phyloP scores from a whole-genome alignment of 371 early-diverging fungal species.

The Thermomucor indicae-seudaticae region DNA sequence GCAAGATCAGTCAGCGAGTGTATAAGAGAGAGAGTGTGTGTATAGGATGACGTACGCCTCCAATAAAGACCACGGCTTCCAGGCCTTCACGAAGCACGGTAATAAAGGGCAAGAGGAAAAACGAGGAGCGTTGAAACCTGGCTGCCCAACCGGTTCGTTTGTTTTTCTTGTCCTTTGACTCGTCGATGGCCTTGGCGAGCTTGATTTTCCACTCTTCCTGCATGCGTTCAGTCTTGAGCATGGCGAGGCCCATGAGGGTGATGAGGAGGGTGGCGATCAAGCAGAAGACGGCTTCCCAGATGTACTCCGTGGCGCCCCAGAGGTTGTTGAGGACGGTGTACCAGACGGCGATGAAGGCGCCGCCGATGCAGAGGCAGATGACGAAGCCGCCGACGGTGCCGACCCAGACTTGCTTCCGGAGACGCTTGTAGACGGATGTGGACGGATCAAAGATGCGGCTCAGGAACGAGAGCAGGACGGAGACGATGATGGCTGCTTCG shows the following conservation, averaged over 20 bases:
- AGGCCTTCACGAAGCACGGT: constrained; percentile 82
- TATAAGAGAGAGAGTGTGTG: no score
- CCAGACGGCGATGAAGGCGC: constrained; percentile 66
- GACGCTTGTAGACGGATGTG: constrained; percentile 39
- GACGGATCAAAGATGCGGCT: constrained; percentile 51
- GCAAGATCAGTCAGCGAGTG: constrained; percentile 15
- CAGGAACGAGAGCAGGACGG: constrained; percentile 73
- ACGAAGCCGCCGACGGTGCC: constrained; percentile 55
- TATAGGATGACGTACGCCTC: constrained; percentile 61
- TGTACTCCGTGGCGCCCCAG: constrained; percentile 64
- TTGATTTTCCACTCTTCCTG: constrained; percentile 71
- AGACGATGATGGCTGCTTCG: constrained; percentile 73
- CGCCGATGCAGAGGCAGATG: constrained; percentile 64
- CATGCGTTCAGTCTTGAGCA: constrained; percentile 65
- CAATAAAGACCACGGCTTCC: constrained; percentile 77
- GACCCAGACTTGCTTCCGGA: constrained; percentile 60
- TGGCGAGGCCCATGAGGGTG: constrained; percentile 66
- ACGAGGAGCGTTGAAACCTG: constrained; percentile 46
- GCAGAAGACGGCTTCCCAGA: constrained; percentile 78
- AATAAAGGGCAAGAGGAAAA: constrained; percentile 72
- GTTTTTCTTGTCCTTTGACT: neutral
- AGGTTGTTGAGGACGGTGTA: constrained; percentile 37
- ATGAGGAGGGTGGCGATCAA: constrained; percentile 66
- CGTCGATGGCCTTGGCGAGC: constrained; percentile 52
- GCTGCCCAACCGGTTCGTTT: constrained; percentile 17